Base-by-base conservation (phyloP, 495 filamentous ascomycete genomes). In the Clohesyomyces aquaticus region DNA sequence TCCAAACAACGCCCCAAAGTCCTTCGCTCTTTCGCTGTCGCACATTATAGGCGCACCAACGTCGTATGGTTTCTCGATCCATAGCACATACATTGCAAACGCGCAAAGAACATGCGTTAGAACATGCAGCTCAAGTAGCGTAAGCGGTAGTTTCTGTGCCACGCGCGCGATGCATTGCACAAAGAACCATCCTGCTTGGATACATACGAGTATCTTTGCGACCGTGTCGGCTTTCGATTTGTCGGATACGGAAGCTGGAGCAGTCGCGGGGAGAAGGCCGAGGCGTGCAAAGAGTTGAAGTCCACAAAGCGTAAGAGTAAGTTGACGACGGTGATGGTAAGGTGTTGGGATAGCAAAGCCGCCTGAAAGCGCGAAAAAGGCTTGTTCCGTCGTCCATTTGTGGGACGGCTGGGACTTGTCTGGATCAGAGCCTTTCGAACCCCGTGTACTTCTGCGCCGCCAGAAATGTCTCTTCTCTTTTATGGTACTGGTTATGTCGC, bases 171-270 rank as follows among this genome's bases (percentile, higher is more conserved):
- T 63, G 28, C 66, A 71, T 47, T 76, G 72, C 3, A 76, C 26
- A 18, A 76, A 48, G n/a, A 77, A 70, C 77, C 77, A 78, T 10
- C 51, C 51, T 3, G 74, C 75, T 63, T 79, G 77, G 1, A 75
- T 32, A 25, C 70, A 67, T 1, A 74, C 74, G 14, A 78, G 52
- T 1, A 69, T 26, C 53, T 79, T 79, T 1, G 75, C 72, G 1
- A 75, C 16, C n/a, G 23, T 9, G 47, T 75, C 72, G 4, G 70
- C 71, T 61, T 79, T 76, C 52, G 71, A 76, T 26, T 74, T 73
- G 54, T 73, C 72, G 12, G 32, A 51, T 3, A 76, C 68, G 0
- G 58, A 63, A 0, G 29, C 47, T 21, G 19, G 25, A 0, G 70
- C 23, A 11, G 73, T 51, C 4, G 54, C 51, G 3, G 70, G 68